These are phyloP conservation scores for Poa annua DNA, from an alignment of 176 grass and related monocot species.

Conservation along the genomic window DNA sequence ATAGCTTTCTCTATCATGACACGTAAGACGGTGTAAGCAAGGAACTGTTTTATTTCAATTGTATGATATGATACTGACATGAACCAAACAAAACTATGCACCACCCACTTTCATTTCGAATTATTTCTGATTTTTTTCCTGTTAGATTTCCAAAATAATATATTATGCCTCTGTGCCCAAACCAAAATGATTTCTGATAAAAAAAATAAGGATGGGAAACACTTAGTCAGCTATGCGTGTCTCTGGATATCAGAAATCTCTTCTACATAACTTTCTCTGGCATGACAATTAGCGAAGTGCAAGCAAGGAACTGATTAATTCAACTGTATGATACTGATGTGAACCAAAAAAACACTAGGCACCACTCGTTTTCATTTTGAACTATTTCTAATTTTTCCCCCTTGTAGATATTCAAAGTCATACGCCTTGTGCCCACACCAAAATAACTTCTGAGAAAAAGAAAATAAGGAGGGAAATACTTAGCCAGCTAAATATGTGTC, in stretches of 20 bases:
- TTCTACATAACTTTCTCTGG: neutral
- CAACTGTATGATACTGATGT: neutral
- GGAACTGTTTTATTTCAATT: neutral
- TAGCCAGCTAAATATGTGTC: neutral
- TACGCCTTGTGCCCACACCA: neutral
- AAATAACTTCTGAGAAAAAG: neutral
- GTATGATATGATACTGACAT: neutral
- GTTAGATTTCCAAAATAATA: neutral
- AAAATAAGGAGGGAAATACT: neutral
- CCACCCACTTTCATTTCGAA: neutral
- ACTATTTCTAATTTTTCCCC: neutral
- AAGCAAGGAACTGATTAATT: neutral
- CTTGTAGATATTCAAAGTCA: neutral
- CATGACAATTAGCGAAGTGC: too few species aligned
- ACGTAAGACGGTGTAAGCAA: neutral
- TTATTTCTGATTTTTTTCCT: neutral
- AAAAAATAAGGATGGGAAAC: neutral
- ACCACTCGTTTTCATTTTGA: conserved; percentile 7
- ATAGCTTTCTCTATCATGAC: neutral
- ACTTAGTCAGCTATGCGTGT: neutral
- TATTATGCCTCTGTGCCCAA: too few species aligned
- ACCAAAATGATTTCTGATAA: neutral
- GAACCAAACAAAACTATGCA: neutral
- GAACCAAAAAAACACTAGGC: neutral
- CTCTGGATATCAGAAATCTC: neutral